Percentiles rank a stretch among this genome's conserved stretches.
Evolutionary conservation across 225 moss, liverwort and hornwort genomes (phyloP).

Genomic region (Neckera pumila): DNA sequence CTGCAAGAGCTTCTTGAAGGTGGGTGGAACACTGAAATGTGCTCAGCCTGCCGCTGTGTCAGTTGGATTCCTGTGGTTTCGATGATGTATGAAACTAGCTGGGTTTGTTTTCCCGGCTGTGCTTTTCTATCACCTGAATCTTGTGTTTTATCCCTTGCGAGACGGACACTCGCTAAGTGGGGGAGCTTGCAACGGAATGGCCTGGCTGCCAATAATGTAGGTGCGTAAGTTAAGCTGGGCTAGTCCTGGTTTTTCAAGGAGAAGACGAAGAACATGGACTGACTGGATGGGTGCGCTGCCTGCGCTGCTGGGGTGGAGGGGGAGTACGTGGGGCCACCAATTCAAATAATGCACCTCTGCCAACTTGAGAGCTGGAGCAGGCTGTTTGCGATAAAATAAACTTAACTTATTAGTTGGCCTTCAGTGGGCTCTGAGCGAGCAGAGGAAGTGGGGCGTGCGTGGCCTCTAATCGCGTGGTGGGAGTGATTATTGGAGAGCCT

Average conservation of each 20-base stretch:
- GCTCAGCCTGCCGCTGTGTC: not conserved
- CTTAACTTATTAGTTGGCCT: not conserved
- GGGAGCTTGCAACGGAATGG: not conserved
- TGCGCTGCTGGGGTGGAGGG: not conserved
- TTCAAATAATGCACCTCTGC: slow-evolving; percentile 3
- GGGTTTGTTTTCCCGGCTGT: not conserved
- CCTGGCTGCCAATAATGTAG: not conserved
- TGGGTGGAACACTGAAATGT: not conserved
- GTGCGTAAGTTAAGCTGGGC: not conserved
- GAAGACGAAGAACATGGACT: not conserved
- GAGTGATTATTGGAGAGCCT: not conserved
- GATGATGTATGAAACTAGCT: not conserved
- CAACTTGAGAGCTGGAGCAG: not conserved
- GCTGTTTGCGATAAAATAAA: not conserved
- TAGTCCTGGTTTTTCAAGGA: not conserved
- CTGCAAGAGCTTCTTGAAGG: not conserved
- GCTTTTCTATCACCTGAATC: not conserved
- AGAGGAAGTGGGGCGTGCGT: not conserved
- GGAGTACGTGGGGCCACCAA: not conserved
- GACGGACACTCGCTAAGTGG: not conserved
- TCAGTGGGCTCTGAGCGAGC: not conserved
- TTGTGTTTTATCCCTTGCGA: not conserved
- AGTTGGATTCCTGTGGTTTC: not conserved
- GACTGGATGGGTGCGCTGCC: not conserved
- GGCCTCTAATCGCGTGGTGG: not conserved